Conservation (phyloP, 2,329 filamentous ascomycete genomes). For the Fonsecaea pugnacius region DNA sequence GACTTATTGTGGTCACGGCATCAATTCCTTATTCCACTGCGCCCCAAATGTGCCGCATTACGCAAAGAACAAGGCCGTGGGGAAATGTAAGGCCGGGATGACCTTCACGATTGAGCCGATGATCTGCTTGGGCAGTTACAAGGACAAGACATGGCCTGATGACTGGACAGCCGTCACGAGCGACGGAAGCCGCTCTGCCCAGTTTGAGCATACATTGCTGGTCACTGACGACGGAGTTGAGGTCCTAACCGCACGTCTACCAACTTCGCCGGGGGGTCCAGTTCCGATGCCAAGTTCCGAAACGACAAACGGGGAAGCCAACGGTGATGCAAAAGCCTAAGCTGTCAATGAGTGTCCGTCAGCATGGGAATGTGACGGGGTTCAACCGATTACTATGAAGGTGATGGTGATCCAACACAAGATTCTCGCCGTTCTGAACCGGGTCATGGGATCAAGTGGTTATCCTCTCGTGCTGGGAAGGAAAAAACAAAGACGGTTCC, state of each 20-base stretch:
- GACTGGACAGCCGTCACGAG: slow-evolving; percentile 96
- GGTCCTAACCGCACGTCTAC: slow-evolving; percentile 73
- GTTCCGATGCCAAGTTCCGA: slow-evolving; percentile 47
- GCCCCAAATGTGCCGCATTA: slow-evolving; percentile 96
- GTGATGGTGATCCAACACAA: too few species aligned
- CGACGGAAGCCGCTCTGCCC: slow-evolving; percentile 86
- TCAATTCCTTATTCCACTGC: slow-evolving; percentile 91
- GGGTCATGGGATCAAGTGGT: too few species aligned
- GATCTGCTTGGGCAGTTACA: slow-evolving; percentile 89
- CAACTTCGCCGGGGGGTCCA: slow-evolving; percentile 75
- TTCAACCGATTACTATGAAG: neutral
- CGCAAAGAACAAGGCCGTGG: slow-evolving; percentile 96
- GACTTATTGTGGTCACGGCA: slow-evolving; percentile 94
- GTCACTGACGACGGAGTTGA: slow-evolving; percentile 84
- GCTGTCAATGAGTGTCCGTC: neutral
- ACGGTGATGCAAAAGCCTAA: slow-evolving; percentile 26
- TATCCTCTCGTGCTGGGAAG: too few species aligned
- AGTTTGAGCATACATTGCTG: slow-evolving; percentile 89
- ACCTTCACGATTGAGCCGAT: slow-evolving; percentile 99
- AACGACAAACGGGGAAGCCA: slow-evolving; percentile 24
- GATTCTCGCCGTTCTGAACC: too few species aligned
- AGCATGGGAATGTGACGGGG: neutral
- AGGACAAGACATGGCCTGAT: slow-evolving; percentile 95
- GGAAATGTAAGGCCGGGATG: slow-evolving; percentile 93
- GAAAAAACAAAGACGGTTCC: too few species aligned